A percentile compares a stretch with the other conserved stretches of the same genome.
These are phyloP conservation scores for Salvia rosmarinus DNA, from an alignment of 257 asterid genomes.

Conservation along the genomic window DNA sequence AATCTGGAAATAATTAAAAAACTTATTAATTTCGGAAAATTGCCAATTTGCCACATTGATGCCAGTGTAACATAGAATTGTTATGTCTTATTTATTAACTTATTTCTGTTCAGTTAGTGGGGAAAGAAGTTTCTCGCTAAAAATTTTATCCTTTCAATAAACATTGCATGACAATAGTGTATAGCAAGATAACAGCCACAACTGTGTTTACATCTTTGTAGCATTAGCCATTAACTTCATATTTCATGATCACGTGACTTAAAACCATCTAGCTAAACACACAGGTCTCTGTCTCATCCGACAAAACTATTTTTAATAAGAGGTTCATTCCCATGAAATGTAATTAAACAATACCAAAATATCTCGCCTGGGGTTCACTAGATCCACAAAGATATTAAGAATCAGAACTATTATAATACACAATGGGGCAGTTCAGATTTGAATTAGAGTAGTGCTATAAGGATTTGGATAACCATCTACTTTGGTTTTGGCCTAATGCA, in stretches of 20 bases:
- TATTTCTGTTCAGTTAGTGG: neutral
- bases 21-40: neutral
- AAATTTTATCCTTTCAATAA: neutral
- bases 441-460: neutral
- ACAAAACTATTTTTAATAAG: neutral
- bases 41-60: neutral
- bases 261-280: neutral
- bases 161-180: neutral
- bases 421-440: neutral
- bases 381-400: neutral
- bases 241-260: neutral
- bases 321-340: neutral
- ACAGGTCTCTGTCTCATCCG: neutral
- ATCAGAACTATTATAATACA: neutral
- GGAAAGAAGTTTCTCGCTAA: neutral
- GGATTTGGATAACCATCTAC: neutral
- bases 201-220: neutral
- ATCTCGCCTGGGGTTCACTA: neutral
- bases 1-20: neutral
- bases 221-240: neutral
- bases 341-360: neutral
- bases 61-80: neutral
- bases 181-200: neutral
- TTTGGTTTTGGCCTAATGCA: neutral
- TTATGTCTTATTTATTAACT: neutral